Conservation (phyloP, 2,329 filamentous ascomycete genomes). For the Pseudocercospora eumusae region DNA sequence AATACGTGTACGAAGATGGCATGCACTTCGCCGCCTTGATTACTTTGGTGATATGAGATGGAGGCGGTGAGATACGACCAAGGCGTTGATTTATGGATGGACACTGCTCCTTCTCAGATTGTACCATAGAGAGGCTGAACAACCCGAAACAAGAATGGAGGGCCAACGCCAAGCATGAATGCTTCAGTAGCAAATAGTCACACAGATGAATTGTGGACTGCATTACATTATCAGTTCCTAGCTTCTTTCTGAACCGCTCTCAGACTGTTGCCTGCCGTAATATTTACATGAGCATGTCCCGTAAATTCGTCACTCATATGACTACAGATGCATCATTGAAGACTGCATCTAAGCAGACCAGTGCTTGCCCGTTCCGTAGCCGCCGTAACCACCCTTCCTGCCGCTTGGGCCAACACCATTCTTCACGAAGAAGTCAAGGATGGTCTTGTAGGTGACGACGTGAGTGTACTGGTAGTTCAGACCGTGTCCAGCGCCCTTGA, state of each 20-base stretch:
- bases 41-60: background rate
- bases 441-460: slow-evolving; percentile 34
- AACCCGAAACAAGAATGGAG: background rate
- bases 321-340: background rate
- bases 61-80: slow-evolving; percentile 1
- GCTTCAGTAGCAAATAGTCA: background rate
- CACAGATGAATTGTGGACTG: background rate
- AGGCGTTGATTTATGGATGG: slow-evolving; percentile 12
- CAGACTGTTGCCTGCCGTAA: background rate
- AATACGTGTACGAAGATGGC: slow-evolving; percentile 1
- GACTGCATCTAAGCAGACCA: background rate
- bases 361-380: slow-evolving; percentile 1
- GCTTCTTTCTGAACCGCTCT: background rate
- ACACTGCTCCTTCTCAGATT: slow-evolving; percentile 11
- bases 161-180: background rate
- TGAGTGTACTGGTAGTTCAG: slow-evolving; percentile 40
- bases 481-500: slow-evolving; percentile 50
- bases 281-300: slow-evolving; percentile 2
- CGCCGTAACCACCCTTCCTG: background rate
- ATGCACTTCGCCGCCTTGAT: slow-evolving; percentile 2
- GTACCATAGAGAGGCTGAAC: background rate
- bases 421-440: slow-evolving; percentile 35
- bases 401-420: slow-evolving; percentile 26
- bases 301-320: background rate
- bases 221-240: slow-evolving; percentile 3